Evolutionary conservation across 106 monocot species (phyloP), one percentile per base, ranked within the genome.

Genomic region (Dioscorea alata): DNA sequence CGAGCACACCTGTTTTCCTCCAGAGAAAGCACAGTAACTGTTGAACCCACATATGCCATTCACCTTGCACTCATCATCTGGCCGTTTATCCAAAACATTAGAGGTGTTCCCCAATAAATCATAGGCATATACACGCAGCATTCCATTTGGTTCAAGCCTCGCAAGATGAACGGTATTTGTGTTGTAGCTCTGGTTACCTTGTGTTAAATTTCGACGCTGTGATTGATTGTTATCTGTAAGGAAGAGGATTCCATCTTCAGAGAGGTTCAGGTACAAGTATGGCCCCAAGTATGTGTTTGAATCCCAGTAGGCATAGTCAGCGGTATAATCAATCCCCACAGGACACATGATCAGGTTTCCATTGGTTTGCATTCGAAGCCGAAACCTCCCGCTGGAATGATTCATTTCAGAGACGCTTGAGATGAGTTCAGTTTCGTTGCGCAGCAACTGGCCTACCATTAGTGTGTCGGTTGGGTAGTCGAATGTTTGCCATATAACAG

Each of bases 321-420:
- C 7, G 8, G 14, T 53, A 6, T 60, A 23, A 0, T 19, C 17
- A 8, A 57, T 66, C 19, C 33, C 65, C 0, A 71, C 65, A 3
- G 71, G 78, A 48, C 49, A 66, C 58, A 57, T 0, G 9, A 60
- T 50, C 22, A 66, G 49, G 63, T 72, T 74, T 6, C 68, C 63
- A 23, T 74, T 63, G 0, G 0, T 6, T 24, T 74, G 64, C 51
- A 60, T 69, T 18, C 24, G 22, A 8, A 79, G 31, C 32, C 48
- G 57, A 33, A 74, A 74, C 64, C 65, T 74, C 8, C 80, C 80
- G 13, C n/a, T 59, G 17, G 74, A 65, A 18, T 25, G 58, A 14
- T 70, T 18, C 20, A 64, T 25, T 13, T 35, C 18, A 4, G 74
- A 74, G 18, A 50, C 32, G 49, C 69, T 74, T 49, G 74, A 74